Conservation (phyloP, 176 grass and related monocot species). For the Chrysopogon serrulatus region DNA sequence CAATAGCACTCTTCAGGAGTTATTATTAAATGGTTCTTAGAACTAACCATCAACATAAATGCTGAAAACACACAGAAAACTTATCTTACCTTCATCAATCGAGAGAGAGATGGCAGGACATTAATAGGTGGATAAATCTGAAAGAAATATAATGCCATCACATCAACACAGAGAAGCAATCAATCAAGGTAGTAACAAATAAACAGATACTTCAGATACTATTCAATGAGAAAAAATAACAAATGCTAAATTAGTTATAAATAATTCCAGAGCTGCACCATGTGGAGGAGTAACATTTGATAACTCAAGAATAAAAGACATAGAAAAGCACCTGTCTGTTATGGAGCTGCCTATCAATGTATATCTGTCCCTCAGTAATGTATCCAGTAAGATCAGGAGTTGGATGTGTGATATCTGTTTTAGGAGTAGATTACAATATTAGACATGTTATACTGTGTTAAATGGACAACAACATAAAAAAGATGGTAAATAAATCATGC, state of each 20-base stretch:
- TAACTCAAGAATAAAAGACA: neutral
- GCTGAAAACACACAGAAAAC: neutral
- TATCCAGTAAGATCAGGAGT: constrained; percentile 99
- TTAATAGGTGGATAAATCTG: constrained; percentile 99
- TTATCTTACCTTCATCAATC: constrained; percentile 88
- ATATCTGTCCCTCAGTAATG: constrained; percentile 99
- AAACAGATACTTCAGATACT: neutral
- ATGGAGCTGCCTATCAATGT: constrained; percentile 94
- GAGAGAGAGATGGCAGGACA: constrained; percentile 93
- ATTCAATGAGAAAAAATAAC: neutral
- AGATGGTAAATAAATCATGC: neutral
- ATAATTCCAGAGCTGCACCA: neutral
- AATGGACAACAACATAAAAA: neutral
- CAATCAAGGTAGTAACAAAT: neutral
- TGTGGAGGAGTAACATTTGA: neutral
- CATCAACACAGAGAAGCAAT: neutral
- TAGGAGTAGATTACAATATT: neutral
- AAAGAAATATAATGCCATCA: constrained; percentile 34
- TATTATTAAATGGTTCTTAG: constrained; percentile 20
- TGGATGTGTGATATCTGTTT: constrained; percentile 99
- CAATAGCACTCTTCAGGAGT: constrained; percentile 92
- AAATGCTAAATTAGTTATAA: constrained; percentile 4
- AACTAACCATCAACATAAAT: neutral
- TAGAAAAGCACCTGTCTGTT: constrained; percentile 81
- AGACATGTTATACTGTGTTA: neutral